Evolutionary conservation across 331 rosid genomes (phyloP), one percentile per base, ranked within the genome.

Genomic region (Pyracantha coccinea): DNA sequence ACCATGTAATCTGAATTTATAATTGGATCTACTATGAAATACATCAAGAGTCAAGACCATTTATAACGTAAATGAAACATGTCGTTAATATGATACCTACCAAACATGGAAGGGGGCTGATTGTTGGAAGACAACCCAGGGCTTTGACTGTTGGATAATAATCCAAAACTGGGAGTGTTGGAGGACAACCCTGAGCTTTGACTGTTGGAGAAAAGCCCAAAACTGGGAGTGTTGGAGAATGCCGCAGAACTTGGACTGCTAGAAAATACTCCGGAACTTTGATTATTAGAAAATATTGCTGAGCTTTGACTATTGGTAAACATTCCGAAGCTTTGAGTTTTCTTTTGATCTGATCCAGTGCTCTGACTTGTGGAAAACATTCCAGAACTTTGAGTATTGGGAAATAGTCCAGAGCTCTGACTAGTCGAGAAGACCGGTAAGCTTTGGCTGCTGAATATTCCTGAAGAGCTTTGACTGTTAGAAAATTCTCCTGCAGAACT

Each of bases 71-170:
- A 33, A 45, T 69, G 25, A 76, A 38, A 73, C 15, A 15, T 41
- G 57, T 9, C 13, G n/a, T 16, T 55, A 57, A 54, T 75, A 71
- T 19, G 52, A 35, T 25, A 79, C 89, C 65, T 79, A 92, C 97
- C 99, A 74, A 87, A 89, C 32, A 81, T 72, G 68, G 80, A 61
- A 53, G 83, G 76, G 67, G 81, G 64, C 86, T 86, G 88, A 78
- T 75, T 59, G 54, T 77, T 71, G 52, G 16, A 71, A 9, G 61
- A 55, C 44, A 41, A 17, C 52, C 64, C 75, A 54, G 75, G 21
- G 61, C 66, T 55, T 54, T 71, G 75, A 31, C 24, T 85, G 80
- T 77, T 85, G 33, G 92, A 83, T 75, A 85, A 81, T 69, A 72
- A 19, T 58, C 83, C 87, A 74, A 65, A 65, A 12, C 25, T 74